Evolutionary conservation across 345 rosid species (phyloP), one percentile per base, ranked within the genome.

Genomic region (Hibiscus mutabilis): DNA sequence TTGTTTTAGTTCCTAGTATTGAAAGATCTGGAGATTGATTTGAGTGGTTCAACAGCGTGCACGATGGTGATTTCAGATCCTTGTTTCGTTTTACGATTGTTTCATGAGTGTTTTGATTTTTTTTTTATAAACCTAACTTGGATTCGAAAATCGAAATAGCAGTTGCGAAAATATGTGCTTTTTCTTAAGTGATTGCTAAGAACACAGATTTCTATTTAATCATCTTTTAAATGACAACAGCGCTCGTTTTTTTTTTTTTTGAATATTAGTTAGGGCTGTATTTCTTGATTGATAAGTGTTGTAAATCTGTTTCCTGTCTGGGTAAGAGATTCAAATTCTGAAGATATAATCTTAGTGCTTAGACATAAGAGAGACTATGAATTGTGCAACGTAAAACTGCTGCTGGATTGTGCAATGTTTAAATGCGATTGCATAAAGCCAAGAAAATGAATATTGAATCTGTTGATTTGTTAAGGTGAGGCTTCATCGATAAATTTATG

Each of bases 1-100:
- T 65, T 42, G n/a, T 65, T 42, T 42, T 5, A 21, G 53, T 22
- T 11, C 6, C 13, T 14, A 22, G 13, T 22, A 13, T 9, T 22
- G 55, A 44, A 62, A 44, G 52, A 65, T 44, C 35, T 44, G 14
- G 35, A 44, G 69, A 65, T 44, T n/a, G 35, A 65, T 65, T 65
- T 42, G 12, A 35, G 18, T 27, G 31, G 2, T 22, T 44, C 7
- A 13, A 5, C 31, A 65, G 69, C 29, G 15, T 44, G 5, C 5
- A 14, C n/a, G 10, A 42, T 5, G 52, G 12, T 65, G 24, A 13
- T 21, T 44, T 2, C 4, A 19, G 24, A 2, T 13, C 12, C 13
- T 6, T 6, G 14, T 63, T 65, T 65, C 35, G 0, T 44, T 65
- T 65, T 65, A 22, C 6, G 55, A 65, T 65, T 22, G 2, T 65